Conservation (phyloP, 2,329 filamentous ascomycete genomes). For the Ophiostoma ips region DNA sequence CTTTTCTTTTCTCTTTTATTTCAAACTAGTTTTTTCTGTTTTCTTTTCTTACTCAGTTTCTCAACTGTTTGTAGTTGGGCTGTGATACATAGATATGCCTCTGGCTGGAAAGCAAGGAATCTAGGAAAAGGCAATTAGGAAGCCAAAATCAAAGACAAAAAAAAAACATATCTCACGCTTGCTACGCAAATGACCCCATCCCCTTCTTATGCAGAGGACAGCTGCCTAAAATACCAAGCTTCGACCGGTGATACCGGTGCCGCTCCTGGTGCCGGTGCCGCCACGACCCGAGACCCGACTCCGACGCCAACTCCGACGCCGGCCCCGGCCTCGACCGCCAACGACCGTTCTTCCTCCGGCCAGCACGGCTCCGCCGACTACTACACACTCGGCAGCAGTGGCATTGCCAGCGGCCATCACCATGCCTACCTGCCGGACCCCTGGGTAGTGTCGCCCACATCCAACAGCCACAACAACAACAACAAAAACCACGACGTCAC, state of each 20-base stretch:
- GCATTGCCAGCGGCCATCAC: conserved; percentile 7
- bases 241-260: not conserved
- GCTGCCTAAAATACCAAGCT: conserved; percentile 24
- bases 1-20: not conserved
- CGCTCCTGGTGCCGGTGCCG: not conserved
- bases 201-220: conserved; percentile 25
- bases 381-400: conserved; percentile 6
- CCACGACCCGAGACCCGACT: not conserved
- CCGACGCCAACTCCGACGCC: not conserved
- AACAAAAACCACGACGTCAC: not conserved
- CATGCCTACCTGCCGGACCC: conserved; percentile 8
- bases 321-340: not conserved
- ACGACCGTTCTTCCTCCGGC: not conserved
- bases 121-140: conserved; percentile 4
- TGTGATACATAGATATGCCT: conserved; percentile 6
- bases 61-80: not conserved
- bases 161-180: not conserved
- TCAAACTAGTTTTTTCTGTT: not conserved
- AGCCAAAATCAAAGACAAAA: not conserved
- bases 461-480: not conserved
- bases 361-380: not conserved
- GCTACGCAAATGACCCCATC: conserved; percentile 18
- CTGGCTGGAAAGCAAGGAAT: conserved; percentile 6
- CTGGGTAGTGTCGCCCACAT: not conserved
- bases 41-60: not conserved